Percentiles rank a stretch among this genome's conserved stretches.
These are phyloP conservation scores for Pseudogymnoascus sp. DNA, from an alignment of 2,329 filamentous ascomycete genomes.

Conservation along the genomic window DNA sequence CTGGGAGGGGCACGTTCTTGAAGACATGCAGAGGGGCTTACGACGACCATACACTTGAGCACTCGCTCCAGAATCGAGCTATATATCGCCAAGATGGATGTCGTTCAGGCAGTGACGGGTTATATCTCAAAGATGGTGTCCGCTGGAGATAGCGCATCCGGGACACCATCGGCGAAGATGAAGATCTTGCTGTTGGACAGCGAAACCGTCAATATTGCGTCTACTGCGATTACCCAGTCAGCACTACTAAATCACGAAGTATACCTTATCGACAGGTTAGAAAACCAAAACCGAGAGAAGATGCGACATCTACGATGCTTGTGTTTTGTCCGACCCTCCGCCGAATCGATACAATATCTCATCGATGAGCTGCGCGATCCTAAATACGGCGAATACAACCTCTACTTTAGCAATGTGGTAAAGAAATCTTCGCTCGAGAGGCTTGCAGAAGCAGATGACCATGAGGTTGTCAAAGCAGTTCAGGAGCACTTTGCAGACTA, in stretches of 20 bases:
- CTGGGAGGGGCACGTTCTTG: neutral
- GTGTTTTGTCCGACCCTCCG: conserved; percentile 85
- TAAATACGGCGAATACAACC: conserved; percentile 93
- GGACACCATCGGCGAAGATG: conserved; percentile 79
- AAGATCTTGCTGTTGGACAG: conserved; percentile 91
- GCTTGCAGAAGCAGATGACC: conserved; percentile 90
- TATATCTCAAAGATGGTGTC: conserved; percentile 97
- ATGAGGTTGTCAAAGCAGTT: conserved; percentile 89
- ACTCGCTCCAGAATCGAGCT: neutral
- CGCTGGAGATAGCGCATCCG: conserved; percentile 61
- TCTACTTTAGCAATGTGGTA: conserved; percentile 96
- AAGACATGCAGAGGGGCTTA: conserved; percentile 1
- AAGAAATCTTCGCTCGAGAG: conserved; percentile 94
- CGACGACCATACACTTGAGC: conserved; percentile 5
- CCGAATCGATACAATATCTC: conserved; percentile 84
- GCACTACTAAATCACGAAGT: conserved; percentile 87
- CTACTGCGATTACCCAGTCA: conserved; percentile 92
- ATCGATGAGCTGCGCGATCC: conserved; percentile 94
- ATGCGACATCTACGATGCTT: conserved; percentile 95
- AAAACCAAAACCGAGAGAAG: conserved; percentile 84
- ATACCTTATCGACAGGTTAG: conserved; percentile 92
- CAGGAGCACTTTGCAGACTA: conserved; percentile 98
- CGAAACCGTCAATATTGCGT: conserved; percentile 90
- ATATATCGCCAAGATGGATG: conserved; percentile 60
- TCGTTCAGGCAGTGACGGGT: conserved; percentile 83